A percentile compares a stretch with the other conserved stretches of the same genome.
Conservation (phyloP, 257 asterid genomes). For the Primulina huaijiensis region DNA sequence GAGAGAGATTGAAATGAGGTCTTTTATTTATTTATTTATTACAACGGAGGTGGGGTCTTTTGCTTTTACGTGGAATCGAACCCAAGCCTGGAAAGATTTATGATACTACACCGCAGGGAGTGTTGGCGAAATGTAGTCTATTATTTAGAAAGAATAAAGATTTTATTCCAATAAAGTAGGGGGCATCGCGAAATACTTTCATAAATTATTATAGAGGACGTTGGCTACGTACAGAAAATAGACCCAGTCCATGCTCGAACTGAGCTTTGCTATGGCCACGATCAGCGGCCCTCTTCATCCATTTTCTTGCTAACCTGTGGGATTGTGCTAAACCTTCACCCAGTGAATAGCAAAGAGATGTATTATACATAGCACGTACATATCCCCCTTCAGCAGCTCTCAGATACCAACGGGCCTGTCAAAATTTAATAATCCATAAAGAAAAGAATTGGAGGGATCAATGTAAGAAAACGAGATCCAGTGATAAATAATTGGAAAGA, state of each 20-base stretch:
- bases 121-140: neutral
- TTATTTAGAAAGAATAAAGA: neutral
- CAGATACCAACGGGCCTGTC: slow-evolving; percentile 78
- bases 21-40: too few relatives aligned
- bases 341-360: slow-evolving; percentile 68
- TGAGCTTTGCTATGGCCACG: slow-evolving; percentile 92
- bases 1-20: neutral
- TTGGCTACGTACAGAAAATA: slow-evolving; percentile 63
- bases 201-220: neutral
- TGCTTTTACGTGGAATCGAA: too few relatives aligned
- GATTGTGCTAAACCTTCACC: slow-evolving; percentile 77
- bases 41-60: too few relatives aligned
- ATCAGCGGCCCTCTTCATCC: slow-evolving; percentile 98
- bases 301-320: slow-evolving; percentile 65
- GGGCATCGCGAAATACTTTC: neutral
- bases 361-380: slow-evolving; percentile 88
- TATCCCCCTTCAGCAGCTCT: slow-evolving; percentile 95
- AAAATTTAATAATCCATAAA: slow-evolving; percentile 10
- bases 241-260: slow-evolving; percentile 74
- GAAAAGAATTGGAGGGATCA: neutral
- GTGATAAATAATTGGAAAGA: neutral
- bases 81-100: neutral
- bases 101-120: neutral
- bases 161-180: neutral
- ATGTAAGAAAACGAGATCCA: neutral